Evolutionary conservation across 2,329 filamentous ascomycete genomes (phyloP), one percentile per base, ranked within the genome.

Genomic region (Aspergillus sp.): DNA sequence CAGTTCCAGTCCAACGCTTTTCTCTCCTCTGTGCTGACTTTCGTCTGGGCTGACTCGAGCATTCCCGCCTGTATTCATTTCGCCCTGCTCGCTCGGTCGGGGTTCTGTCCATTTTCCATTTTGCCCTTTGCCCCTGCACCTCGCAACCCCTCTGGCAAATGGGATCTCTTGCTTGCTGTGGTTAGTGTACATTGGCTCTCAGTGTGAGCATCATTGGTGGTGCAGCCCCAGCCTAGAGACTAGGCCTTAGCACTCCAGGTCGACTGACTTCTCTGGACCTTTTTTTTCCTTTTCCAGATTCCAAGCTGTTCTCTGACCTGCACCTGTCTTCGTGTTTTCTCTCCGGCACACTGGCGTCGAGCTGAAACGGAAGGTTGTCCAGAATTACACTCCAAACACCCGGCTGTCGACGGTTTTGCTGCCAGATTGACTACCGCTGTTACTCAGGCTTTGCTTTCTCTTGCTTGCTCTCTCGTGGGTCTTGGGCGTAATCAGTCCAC

Each of bases 131-230:
- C 52, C 55, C 58, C 40, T 56, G 55, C 41, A 40, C 31, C 45
- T 60, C 46, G 52, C 45, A 53, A 50, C 35, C 27, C 15, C 19
- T 33, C 50, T 33, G 56, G 31, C 48, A 41, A 55, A 59, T 57
- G 47, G 43, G 35, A 48, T 31, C 33, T 35, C 31, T n/a, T 55
- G 17, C 37, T 52, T 55, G 33, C 51, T 47, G 50, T 33, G 45
- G 21, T 45, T 51, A 17, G 35, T 51, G 33, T 51, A n/a, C 45
- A 24, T 24, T 33, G 24, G 21, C 45, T 27, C 17, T 48, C n/a
- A 23, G n/a, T 48, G 15, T 44, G 41, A 43, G 52, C 41, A 17
- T 53, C 31, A 46, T 55, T 55, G 37, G 46, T 44, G 45, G 45
- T 51, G 47, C 27, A 54, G 37, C 33, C 41, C 52, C 35, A 55